phyloP scores from a whole-genome alignment of 768 basidiomycete species.

The Trametes gibbosa region DNA sequence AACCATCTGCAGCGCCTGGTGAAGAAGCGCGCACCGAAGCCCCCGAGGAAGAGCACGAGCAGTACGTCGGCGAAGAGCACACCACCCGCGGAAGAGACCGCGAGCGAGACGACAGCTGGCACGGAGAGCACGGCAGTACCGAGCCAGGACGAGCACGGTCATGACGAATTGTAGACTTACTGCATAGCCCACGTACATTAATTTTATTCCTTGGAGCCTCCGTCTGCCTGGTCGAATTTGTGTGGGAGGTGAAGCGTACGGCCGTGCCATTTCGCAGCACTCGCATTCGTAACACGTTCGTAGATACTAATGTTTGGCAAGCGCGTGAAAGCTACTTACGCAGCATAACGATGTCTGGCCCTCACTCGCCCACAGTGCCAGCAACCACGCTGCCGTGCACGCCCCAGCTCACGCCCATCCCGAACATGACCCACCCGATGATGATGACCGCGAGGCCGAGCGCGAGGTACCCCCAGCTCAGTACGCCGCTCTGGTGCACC shows the following conservation, averaged over 20 bases:
- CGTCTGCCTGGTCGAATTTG: too few species aligned
- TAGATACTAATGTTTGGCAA: too few species aligned
- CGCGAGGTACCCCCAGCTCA: constrained; percentile 25
- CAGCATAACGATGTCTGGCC: too few species aligned
- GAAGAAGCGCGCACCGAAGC: constrained; percentile 67
- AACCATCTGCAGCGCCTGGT: constrained; percentile 64
- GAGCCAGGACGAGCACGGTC: constrained; percentile 3
- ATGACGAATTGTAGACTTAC: constrained; percentile 26
- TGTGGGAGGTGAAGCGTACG: too few species aligned
- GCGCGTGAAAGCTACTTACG: too few species aligned
- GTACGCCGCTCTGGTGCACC: not conserved
- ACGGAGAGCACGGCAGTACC: not conserved
- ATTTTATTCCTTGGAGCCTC: constrained; percentile 6
- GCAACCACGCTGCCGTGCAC: constrained; percentile 37
- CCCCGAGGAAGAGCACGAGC: constrained; percentile 43
- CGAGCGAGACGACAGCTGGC: not conserved
- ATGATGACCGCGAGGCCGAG: constrained; percentile 30
- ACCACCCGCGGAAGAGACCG: constrained; percentile 17
- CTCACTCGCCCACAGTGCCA: constrained; percentile 28
- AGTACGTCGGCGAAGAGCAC: not conserved
- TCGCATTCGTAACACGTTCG: too few species aligned
- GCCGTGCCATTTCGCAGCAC: too few species aligned
- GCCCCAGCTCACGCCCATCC: constrained; percentile 41
- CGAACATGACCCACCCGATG: constrained; percentile 43
- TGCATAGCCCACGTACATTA: constrained; percentile 16